These are phyloP conservation scores for Colletotrichum sp. DNA, from an alignment of 2,329 filamentous ascomycete genomes.

Conservation along the genomic window DNA sequence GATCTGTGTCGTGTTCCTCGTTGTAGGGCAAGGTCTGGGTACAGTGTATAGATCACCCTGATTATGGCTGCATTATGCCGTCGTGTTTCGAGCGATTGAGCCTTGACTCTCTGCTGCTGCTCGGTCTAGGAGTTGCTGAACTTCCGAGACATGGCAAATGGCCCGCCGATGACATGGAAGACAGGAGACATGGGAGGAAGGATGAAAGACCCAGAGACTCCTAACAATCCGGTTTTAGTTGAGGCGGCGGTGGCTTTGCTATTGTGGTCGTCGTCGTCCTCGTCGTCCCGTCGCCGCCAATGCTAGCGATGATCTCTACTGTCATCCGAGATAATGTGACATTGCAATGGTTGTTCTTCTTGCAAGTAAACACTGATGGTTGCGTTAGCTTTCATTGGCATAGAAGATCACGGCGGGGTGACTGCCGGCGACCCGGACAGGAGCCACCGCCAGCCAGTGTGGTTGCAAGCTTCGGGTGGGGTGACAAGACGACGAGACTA, in stretches of 20 bases:
- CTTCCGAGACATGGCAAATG: background rate
- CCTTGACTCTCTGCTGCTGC: background rate
- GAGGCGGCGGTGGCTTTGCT: background rate
- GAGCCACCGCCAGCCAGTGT: background rate
- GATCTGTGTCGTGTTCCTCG: background rate
- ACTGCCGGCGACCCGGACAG: background rate
- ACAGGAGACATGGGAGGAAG: background rate
- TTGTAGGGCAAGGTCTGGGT: background rate
- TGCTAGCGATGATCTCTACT: background rate
- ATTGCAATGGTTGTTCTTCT: background rate
- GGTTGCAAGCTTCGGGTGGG: background rate
- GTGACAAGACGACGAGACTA: background rate
- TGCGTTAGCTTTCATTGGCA: background rate
- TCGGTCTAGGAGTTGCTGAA: background rate
- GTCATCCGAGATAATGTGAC: background rate
- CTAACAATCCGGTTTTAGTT: background rate
- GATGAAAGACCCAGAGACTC: background rate
- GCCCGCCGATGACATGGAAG: background rate
- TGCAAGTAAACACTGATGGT: background rate
- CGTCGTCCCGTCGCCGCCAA: background rate
- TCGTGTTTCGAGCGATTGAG: slow-evolving; percentile 5
- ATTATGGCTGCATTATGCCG: background rate
- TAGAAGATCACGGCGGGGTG: background rate
- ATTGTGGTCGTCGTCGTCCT: background rate
- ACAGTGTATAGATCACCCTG: background rate